Percentiles rank a stretch among this genome's conserved stretches.
phyloP scores from a whole-genome alignment of 2,329 filamentous ascomycete species.

The Aspergillus texensis region DNA sequence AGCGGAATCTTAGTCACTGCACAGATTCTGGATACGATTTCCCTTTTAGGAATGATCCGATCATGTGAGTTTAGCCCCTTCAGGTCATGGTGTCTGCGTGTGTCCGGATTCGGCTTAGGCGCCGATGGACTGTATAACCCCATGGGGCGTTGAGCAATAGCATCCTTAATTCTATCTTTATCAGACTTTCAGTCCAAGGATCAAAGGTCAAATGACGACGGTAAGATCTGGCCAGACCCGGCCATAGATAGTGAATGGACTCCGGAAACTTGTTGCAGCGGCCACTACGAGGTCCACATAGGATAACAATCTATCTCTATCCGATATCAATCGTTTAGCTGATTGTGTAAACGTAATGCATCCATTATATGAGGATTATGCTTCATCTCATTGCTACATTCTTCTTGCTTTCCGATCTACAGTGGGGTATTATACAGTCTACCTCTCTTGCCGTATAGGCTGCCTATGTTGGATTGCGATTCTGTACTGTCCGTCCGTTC shows the following conservation, averaged over 20 bases:
- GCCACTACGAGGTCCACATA: no score
- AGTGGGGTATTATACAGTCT: background rate
- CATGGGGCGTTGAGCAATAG: background rate
- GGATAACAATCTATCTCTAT: no score
- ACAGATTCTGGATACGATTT: background rate
- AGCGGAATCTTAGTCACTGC: background rate
- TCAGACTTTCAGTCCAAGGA: background rate
- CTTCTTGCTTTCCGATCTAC: background rate
- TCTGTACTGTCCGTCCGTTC: background rate
- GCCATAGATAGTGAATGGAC: background rate
- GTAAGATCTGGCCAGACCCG: background rate
- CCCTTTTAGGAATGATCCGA: background rate
- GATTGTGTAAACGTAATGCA: no score
- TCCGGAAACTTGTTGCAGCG: no score
- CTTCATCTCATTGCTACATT: background rate
- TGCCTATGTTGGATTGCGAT: background rate
- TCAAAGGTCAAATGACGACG: background rate
- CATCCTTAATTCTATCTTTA: background rate
- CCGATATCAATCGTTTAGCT: no score
- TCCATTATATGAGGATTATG: background rate
- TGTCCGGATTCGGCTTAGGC: background rate
- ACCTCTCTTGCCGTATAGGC: background rate
- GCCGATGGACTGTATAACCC: background rate
- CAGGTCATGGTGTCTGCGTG: background rate
- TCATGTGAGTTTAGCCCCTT: background rate